Base-by-base conservation (phyloP, 192 early-diverging fungal species). In the Podila clonocystis region DNA sequence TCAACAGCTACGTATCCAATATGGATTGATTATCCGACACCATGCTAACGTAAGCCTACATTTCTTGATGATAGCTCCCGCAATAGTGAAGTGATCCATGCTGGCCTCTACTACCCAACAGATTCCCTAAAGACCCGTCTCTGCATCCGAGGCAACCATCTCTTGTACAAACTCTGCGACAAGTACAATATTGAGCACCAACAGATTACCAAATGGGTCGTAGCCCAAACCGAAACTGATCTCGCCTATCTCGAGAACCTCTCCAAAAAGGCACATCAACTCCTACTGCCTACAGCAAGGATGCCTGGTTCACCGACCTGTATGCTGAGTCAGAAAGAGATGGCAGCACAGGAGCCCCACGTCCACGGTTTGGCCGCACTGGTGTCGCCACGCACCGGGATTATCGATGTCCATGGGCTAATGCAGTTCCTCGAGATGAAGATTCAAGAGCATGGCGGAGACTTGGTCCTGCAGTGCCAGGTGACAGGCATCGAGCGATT, bases 1-100 rank as follows among this genome's bases (percentile, higher is more conserved):
- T 41, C 41, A 13, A 41, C 34, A 36, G 34, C 34, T 45, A 41
- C 12, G 9, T 41, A 15, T 41, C 41, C 9, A 41, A 12, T 1
- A 13, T 45, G 0, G 13, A 45, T 2, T 15, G 13, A 15, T 15
- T 45, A 12, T 45, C 41, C 13, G 41, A 3, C 4, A 45, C 41
- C 41, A 15, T 45, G 41, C 13, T 45, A 15, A 45, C 41, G 15
- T 45, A 45, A 45, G 41, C 41, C 1, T 45, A 38, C 9, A 41
- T 17, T 1, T 28, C 31, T 20, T 55, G 15, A 67, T 2, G 11
- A 12, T 30, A 91, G 93, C 72, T 93, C 95, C 30, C 78, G 95
- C 17, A 97, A 96, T 86, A 94, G 92, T 66, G 93, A 96, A 73
- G 93, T 97, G 17, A 97, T 97, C 70, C 95, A 97, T 58, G 94